Base-by-base conservation (phyloP, 192 early-diverging fungal genomes). In the Coemansia sp. region DNA sequence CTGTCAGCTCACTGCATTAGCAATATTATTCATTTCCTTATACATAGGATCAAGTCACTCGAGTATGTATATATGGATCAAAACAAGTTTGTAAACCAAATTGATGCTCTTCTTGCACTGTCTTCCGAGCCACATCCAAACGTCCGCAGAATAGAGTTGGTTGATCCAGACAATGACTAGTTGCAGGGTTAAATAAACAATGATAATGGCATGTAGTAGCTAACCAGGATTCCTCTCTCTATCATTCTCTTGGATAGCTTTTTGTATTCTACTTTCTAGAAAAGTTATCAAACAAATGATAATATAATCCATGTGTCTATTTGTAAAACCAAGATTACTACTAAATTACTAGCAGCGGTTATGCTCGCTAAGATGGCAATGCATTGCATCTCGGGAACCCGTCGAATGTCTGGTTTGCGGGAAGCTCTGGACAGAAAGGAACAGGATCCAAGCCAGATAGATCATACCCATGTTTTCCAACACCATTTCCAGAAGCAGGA, bases 391-490 rank as follows among this genome's bases (percentile, higher is more conserved):
- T 6, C 9, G 45, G 45, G 45, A 25, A 25, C 10, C 23, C 23
- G 45, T 48, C 45, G 23, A 48, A 48, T 48, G 45, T 48, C 45
- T 48, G 45, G 23, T 48, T 48, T 48, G 23, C 45, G 2, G 45
- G 45, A 23, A 48, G 23, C 8, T 48, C 23, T 6, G 6, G 7
- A 23, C 45, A 48, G 45, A 48, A 48, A 22, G 45, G 45, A 48
- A 48, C 15, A 48, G 45, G 45, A 48, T 48, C 45, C 45, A 48
- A 15, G 9, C 88, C 89, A 23, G 41, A 69, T 50, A 92, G 60
- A 68, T 90, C 84, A 34, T 86, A 64, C 7, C 85, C 87, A 29
- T 79, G 47, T 17, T 89, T 91, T 30, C 90, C 91, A 19, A 84
- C 84, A 23, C 86, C 92, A 57, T 94, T 94, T 6, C 91, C 91